Conservation (phyloP, 495 filamentous ascomycete species). For the Aspergillus nanangensis region DNA sequence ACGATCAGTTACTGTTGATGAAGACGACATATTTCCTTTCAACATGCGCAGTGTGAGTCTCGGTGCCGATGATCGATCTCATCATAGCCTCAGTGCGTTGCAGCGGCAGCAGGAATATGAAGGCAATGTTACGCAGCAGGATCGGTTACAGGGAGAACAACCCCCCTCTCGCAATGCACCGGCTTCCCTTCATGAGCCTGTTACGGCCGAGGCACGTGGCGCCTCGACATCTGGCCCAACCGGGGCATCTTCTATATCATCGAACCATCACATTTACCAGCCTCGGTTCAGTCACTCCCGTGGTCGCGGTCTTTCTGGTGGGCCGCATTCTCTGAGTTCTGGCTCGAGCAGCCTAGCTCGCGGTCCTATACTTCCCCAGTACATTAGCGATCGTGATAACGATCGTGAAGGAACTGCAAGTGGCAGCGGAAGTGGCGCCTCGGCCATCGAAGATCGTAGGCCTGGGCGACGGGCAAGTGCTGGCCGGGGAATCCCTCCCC, state of each 20-base stretch:
- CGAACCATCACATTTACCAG: slow-evolving; percentile 33
- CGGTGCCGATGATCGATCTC: slow-evolving; percentile 61
- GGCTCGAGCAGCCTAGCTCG: slow-evolving; percentile 42
- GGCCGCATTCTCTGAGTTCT: slow-evolving; percentile 37
- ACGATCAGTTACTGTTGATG: slow-evolving; percentile 48
- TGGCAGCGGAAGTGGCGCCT: slow-evolving; percentile 45
- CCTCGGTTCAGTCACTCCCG: slow-evolving; percentile 37
- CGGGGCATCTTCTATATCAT: slow-evolving; percentile 26
- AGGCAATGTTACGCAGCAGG: slow-evolving; percentile 14
- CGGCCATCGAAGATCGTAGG: slow-evolving; percentile 29
- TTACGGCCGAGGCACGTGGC: slow-evolving; percentile 31
- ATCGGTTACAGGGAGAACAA: slow-evolving; percentile 23
- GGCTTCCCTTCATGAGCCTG: slow-evolving; percentile 40
- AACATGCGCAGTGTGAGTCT: slow-evolving; percentile 74
- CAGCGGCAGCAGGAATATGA: slow-evolving; percentile 45
- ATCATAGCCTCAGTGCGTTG: slow-evolving; percentile 52
- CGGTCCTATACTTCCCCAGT: slow-evolving; percentile 29
- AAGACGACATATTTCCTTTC: slow-evolving; percentile 56
- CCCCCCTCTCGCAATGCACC: slow-evolving; percentile 25
- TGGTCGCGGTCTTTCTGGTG: slow-evolving; percentile 37
- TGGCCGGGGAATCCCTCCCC: slow-evolving; percentile 29
- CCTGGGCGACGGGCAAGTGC: slow-evolving; percentile 29
- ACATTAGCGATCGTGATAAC: slow-evolving; percentile 31
- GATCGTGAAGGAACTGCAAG: slow-evolving; percentile 50
- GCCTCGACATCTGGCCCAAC: slow-evolving; percentile 31